Base-by-base conservation (phyloP, 164 flowering plant genomes). In the Dillenia turbinata region DNA sequence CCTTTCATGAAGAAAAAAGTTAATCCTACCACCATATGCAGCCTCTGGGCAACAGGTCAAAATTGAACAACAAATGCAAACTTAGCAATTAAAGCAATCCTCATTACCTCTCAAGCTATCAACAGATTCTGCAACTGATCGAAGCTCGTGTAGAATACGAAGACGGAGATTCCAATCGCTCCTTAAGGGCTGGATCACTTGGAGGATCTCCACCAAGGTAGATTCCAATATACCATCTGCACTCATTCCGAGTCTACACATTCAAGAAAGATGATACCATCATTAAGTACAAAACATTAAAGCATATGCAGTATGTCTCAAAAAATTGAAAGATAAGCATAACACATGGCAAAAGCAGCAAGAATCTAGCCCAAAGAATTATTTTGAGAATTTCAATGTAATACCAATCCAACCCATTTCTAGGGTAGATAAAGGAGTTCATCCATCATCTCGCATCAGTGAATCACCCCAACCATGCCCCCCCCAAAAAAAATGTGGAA, bases 51-150 rank as follows among this genome's bases (percentile, higher is more conserved):
- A 55, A 43, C 6, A 40, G 11, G 19, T 33, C n/a, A 51, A 9
- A 11, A 54, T 44, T 15, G 17, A 9, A 54, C 24, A 12, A 44
- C 12, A 47, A 19, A 19, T 19, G 22, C 24, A 15, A 4, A 9
- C 33, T 12, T 8, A 40, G 55, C 47, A 65, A 60, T 51, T 49
- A 12, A 44, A 49, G 19, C 6, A 61, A 10, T 15, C 63, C 22
- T 19, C 22, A 52, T 53, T 75, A 91, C 98, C 98, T 86, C 85
- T 81, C 62, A 94, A 68, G 70, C 79, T 83, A 68, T 80, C 83
- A 59, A 87, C 55, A 45, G 82, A 75, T 60, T 59, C 61, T 64
- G 89, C 80, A 65, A 77, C 75, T 16, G 70, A 62, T 62, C 59
- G 71, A 22, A 94, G 63, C 8, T 89, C 85, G 52, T 69, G 33